Conservation (phyloP, 2,329 filamentous ascomycete species). For the Penicillium italicum region DNA sequence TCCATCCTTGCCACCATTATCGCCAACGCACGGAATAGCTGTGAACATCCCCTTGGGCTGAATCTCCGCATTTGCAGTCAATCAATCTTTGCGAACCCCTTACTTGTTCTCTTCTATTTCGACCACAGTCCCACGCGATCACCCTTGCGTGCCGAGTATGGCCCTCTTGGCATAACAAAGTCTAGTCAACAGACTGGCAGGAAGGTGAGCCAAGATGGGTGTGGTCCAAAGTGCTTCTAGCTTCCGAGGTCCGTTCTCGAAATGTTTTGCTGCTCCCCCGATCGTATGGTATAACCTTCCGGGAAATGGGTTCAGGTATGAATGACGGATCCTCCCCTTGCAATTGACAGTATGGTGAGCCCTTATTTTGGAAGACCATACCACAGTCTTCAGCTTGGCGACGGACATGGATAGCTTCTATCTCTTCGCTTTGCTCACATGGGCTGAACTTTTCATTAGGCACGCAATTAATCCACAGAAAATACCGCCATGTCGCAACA, state of each 20-base stretch:
- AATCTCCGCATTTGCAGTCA: background rate
- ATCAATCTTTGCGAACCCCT: background rate
- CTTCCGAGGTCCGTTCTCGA: background rate
- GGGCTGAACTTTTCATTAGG: background rate
- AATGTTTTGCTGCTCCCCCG: background rate
- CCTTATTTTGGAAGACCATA: background rate
- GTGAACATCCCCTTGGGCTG: background rate
- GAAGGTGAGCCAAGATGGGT: background rate
- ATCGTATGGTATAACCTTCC: background rate
- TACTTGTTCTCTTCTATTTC: background rate
- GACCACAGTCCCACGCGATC: background rate
- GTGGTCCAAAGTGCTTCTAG: background rate
- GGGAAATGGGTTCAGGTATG: background rate
- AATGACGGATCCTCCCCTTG: background rate
- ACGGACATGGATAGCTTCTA: background rate
- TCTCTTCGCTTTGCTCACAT: background rate
- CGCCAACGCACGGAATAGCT: background rate
- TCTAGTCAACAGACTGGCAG: background rate
- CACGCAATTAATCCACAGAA: background rate
- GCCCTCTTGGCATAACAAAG: background rate
- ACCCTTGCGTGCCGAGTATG: background rate
- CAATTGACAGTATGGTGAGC: too few species aligned
- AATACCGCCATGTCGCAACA: too few species aligned
- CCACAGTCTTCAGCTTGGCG: background rate
- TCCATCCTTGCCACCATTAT: slow-evolving; percentile 7